These are phyloP conservation scores for Begonia masoniana DNA, from an alignment of 306 rosid species.

Conservation along the genomic window DNA sequence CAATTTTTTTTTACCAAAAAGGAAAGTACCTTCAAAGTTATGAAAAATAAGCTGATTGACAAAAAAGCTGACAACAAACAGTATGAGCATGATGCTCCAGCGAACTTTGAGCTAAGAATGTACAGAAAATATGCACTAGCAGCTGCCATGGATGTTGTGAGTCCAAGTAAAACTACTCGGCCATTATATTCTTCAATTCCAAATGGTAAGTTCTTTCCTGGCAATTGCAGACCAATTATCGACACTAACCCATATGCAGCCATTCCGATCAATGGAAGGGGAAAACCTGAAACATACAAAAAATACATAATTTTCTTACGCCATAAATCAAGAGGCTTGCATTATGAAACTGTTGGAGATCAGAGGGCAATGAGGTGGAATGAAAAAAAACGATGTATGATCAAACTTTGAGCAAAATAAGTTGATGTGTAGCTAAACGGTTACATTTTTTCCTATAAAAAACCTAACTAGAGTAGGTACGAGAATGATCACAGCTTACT, in stretches of 20 bases:
- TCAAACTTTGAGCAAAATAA: no score
- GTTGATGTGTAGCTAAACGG: no score
- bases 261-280: no score
- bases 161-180: constrained; percentile 41
- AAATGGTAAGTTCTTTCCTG: constrained; percentile 35
- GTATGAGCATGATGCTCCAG: constrained; percentile 58
- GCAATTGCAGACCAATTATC: constrained; percentile 31
- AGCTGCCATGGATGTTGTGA: constrained; percentile 73
- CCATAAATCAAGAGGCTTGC: background rate
- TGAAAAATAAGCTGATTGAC: constrained; percentile 57
- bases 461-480: no score
- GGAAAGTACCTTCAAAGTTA: constrained; percentile 25
- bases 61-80: constrained; percentile 62
- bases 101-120: constrained; percentile 46
- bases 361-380: no score
- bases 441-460: no score
- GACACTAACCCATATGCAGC: no score
- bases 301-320: no score
- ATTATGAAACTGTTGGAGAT: constrained; percentile 43
- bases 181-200: constrained; percentile 41
- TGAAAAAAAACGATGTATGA: no score
- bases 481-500: no score
- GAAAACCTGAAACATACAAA: no score
- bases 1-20: no score
- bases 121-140: constrained; percentile 74